Evolutionary conservation across 371 early-diverging fungal genomes (phyloP), one percentile per base, ranked within the genome.

Genomic region (Synchytrium microbalum): DNA sequence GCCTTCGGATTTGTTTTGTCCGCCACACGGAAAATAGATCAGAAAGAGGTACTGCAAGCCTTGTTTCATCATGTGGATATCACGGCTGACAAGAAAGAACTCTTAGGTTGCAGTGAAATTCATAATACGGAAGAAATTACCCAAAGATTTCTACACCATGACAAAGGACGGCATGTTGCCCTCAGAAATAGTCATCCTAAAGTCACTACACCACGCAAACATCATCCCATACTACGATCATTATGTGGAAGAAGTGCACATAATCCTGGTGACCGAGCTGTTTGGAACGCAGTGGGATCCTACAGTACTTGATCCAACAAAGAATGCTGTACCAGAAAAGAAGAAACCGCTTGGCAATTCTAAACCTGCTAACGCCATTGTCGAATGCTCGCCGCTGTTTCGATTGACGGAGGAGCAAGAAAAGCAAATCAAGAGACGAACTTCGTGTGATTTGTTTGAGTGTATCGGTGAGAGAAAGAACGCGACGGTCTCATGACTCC

Each of bases 61-160:
- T 46, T 16, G 13, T 14, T 13, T 16, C 27, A 16, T 26, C 13
- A 16, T 14, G 57, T 57, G 28, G 57, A 24, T 57, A 14, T 25
- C 10, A 13, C 16, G 5, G 19, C 13, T 51, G 57, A 13, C 16
- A 64, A 3, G 19, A 28, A 14, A n/a, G 16, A 30, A 32, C 29
- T n/a, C 33, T 53, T 79, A 86, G 67, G 85, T 87, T 59, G 90
- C 90, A 8, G 85, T 88, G 66, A 90, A 90, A 66, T 90, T 90
- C 68, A 87, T 90, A 60, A 79, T 82, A 62, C 76, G 77, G n/a
- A 70, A 83, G 62, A 87, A 85, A 70, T 76, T 89, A 14, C 84
- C 86, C 28, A 60, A 70, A 5, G 77, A 79, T 32, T 72, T 76
- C 28, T 23, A 51, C 23, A 23, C 23, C 14, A 85, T 86, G 85